Percentiles rank a stretch among this genome's conserved stretches.
Evolutionary conservation across 2,329 filamentous ascomycete genomes (phyloP).

Genomic region (Elsinoe australis): DNA sequence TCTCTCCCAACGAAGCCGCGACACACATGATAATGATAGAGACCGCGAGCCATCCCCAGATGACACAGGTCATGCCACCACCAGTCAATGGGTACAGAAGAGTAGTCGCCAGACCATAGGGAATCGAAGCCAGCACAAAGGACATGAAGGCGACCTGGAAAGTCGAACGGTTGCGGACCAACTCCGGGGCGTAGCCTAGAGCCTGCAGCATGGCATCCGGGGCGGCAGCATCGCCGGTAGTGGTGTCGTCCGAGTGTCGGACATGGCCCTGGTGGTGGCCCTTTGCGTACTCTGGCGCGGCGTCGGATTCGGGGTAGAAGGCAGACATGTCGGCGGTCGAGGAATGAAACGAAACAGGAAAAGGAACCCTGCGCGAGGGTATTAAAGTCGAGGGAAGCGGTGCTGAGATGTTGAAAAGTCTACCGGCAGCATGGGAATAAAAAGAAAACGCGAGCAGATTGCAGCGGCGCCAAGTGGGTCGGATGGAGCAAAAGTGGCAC

Average conservation of each 20-base stretch:
- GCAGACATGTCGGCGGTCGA: conserved; percentile 5
- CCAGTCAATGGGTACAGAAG: conserved; percentile 59
- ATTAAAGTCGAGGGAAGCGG: neutral
- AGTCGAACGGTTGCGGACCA: conserved; percentile 58
- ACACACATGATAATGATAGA: conserved; percentile 65
- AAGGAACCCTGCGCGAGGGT: neutral
- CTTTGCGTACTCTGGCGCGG: neutral
- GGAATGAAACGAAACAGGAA: conserved; percentile 1
- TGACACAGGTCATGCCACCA: conserved; percentile 60
- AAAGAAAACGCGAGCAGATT: conserved; percentile 12
- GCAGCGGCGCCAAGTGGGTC: conserved; percentile 15
- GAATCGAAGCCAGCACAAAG: conserved; percentile 67
- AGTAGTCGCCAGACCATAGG: conserved; percentile 65
- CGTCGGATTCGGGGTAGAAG: conserved; percentile 13
- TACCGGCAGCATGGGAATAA: conserved; percentile 15
- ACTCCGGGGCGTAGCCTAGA: conserved; percentile 59
- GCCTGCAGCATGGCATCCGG: conserved; percentile 57
- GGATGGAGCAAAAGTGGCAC: too few relatives aligned
- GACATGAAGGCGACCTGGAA: conserved; percentile 67
- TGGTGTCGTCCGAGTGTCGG: neutral
- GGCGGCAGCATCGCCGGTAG: conserved; percentile 26
- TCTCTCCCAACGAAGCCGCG: conserved; percentile 62
- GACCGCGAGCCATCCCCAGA: conserved; percentile 65
- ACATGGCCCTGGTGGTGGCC: conserved; percentile 1
- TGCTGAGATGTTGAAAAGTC: conserved; percentile 8